Conservation (phyloP, 2,329 filamentous ascomycete genomes). For the Mariannaea elegans region DNA sequence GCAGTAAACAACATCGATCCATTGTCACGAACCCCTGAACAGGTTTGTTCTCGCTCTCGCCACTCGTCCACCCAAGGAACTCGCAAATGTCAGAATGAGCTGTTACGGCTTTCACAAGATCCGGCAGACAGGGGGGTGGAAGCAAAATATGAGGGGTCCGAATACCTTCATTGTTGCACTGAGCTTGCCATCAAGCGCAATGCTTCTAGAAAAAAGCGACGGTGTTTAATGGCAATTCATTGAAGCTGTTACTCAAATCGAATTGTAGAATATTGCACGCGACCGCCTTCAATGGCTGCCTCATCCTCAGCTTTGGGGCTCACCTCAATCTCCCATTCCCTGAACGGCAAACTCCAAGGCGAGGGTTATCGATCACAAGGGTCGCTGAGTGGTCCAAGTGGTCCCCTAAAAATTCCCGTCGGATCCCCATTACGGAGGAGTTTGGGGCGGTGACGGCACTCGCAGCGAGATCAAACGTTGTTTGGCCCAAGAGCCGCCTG, state of each 20-base stretch:
- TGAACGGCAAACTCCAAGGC: not conserved
- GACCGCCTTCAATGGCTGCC: constrained; percentile 22
- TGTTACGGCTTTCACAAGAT: constrained; percentile 31
- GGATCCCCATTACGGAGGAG: constrained; percentile 24
- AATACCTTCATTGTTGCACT: not conserved
- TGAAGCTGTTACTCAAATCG: not conserved
- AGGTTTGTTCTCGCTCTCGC: constrained; percentile 15
- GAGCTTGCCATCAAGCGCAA: not conserved
- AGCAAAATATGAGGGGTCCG: not conserved
- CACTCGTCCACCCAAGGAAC: constrained; percentile 33
- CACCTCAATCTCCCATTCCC: constrained; percentile 8
- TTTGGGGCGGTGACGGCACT: constrained; percentile 22
- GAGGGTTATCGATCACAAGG: constrained; percentile 17
- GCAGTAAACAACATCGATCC: constrained; percentile 21
- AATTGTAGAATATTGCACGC: not conserved
- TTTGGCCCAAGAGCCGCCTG: constrained; percentile 11
- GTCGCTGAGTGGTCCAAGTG: constrained; percentile 30
- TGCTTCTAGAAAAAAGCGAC: not conserved
- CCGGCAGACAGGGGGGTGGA: constrained; percentile 25
- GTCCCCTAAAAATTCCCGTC: constrained; percentile 38
- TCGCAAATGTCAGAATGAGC: constrained; percentile 36
- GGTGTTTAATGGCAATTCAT: not conserved
- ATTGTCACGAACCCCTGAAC: constrained; percentile 8
- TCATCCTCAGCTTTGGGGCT: not conserved
- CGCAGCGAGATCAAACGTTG: not conserved